Evolutionary conservation across 1,284 basidiomycete genomes (phyloP), one percentile per base, ranked within the genome.

Genomic region (Meira nashicola): DNA sequence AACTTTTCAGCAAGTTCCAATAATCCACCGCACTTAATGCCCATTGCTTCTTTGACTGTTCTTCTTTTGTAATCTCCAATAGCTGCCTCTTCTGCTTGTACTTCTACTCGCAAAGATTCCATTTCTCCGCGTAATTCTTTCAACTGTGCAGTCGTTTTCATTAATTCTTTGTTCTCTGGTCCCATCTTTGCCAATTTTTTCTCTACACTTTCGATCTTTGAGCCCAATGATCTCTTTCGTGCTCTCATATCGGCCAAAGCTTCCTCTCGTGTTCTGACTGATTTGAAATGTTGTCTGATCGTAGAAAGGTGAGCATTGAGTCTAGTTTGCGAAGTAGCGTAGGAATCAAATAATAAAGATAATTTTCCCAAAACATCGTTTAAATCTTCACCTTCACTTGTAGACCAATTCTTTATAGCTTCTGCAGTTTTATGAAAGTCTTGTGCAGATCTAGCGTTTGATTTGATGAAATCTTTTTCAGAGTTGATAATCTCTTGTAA

Each of bases 121-220:
- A 94, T 94, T 74, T 94, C 88, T 28, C 86, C 85, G 44, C 88
- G 83, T 41, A 94, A 81, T 15, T 82, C 82, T 71, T 88, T 87
- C 59, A 96, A 81, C 3, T 83, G 79, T 25, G 91, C 88, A 0
- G 87, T 89, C 80, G 95, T 92, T 61, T 82, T 76, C 17, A 82
- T 81, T 39, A 92, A 80, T 70, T 89, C 88, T 83, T 95, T 96
- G 81, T 95, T 87, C 80, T 82, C 91, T 0, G 89, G 84, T 55
- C 84, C 85, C 92, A 95, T 95, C 81, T 89, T 94, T 76, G 84
- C 84, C 25, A 96, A 83, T 78, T 92, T 94, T 82, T 84, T 88
- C 75, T 95, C 92, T 0, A 90, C 90, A n/a, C 84, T 79, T 61
- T 95, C 92, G 0, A 91, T 89, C 64, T 89, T 88, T 25, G 83